Percentiles rank a stretch among this genome's conserved stretches.
phyloP scores from a whole-genome alignment of 768 basidiomycete species.

The Calocybe gangraenosa region DNA sequence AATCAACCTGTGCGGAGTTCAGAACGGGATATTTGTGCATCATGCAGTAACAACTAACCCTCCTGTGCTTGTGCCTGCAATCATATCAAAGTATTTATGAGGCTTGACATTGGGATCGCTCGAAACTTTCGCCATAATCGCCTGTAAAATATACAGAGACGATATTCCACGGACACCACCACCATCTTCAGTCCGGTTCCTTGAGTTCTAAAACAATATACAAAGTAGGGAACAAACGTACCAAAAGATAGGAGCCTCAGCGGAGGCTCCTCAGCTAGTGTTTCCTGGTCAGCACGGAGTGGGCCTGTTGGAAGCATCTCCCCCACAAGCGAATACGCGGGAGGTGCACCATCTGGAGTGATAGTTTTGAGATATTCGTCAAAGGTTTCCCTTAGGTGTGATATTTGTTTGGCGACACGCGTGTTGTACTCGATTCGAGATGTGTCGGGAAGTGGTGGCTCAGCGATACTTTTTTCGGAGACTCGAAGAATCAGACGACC shows the following conservation, averaged over 20 bases:
- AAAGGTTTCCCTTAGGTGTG: constrained; percentile 16
- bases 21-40: neutral
- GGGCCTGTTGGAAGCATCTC: constrained; percentile 21
- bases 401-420: constrained; percentile 9
- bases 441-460: constrained; percentile 8
- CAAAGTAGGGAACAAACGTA: constrained; percentile 7
- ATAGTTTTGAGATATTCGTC: constrained; percentile 18
- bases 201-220: neutral
- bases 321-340: constrained; percentile 22
- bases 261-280: constrained; percentile 17
- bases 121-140: constrained; percentile 25
- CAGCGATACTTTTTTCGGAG: no score
- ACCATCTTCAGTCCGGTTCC: constrained; percentile 21
- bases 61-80: constrained; percentile 31
- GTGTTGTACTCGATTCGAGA: constrained; percentile 9
- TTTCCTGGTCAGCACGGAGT: constrained; percentile 20
- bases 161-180: constrained; percentile 33
- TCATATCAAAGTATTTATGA: constrained; percentile 31
- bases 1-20: constrained; percentile 17
- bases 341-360: constrained; percentile 14
- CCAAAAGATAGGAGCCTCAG: constrained; percentile 26
- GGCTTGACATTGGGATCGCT: constrained; percentile 21
- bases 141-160: constrained; percentile 24
- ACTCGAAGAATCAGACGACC: constrained; percentile 24
- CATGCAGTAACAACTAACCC: constrained; percentile 17